Conservation (phyloP, 108 stramenopile species). For the Nitzschia sp. region DNA sequence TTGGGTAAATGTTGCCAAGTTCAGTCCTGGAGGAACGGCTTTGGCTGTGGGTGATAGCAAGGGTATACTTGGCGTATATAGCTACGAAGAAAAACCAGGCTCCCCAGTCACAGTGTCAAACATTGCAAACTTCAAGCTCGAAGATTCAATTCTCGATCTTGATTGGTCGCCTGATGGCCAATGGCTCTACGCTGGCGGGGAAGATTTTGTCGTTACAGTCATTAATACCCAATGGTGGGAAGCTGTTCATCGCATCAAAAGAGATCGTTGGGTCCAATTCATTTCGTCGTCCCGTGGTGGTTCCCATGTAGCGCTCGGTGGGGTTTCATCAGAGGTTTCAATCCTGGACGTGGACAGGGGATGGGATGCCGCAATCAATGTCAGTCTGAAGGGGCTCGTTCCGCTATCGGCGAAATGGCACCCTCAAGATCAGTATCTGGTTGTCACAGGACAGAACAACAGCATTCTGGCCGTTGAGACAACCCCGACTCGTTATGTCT, state of each 20-base stretch:
- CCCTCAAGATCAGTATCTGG: slow-evolving; percentile 67
- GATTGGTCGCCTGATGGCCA: slow-evolving; percentile 69
- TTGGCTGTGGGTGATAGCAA: slow-evolving; percentile 62
- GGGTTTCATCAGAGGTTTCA: slow-evolving; percentile 59
- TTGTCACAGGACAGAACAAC: slow-evolving; percentile 64
- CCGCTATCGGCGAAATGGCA: slow-evolving; percentile 72
- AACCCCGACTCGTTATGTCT: slow-evolving; percentile 48
- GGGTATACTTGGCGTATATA: slow-evolving; percentile 55
- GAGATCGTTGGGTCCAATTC: slow-evolving; percentile 72
- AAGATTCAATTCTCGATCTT: slow-evolving; percentile 58
- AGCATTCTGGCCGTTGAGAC: slow-evolving; percentile 67
- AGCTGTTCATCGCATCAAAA: slow-evolving; percentile 45
- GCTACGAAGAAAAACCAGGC: slow-evolving; percentile 29
- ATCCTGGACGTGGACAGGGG: slow-evolving; percentile 49
- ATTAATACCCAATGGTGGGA: slow-evolving; percentile 55
- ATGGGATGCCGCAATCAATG: slow-evolving; percentile 61
- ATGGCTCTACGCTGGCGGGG: slow-evolving; percentile 65
- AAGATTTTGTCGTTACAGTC: slow-evolving; percentile 68
- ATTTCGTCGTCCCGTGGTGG: slow-evolving; percentile 56
- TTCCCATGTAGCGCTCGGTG: slow-evolving; percentile 65
- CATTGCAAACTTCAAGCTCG: slow-evolving; percentile 50
- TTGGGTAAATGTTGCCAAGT: slow-evolving; percentile 67
- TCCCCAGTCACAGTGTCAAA: slow-evolving; percentile 28
- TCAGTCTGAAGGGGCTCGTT: slow-evolving; percentile 54
- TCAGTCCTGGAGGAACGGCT: slow-evolving; percentile 53